Conservation (phyloP, 441 rosid species). For the Populus hybrid region DNA sequence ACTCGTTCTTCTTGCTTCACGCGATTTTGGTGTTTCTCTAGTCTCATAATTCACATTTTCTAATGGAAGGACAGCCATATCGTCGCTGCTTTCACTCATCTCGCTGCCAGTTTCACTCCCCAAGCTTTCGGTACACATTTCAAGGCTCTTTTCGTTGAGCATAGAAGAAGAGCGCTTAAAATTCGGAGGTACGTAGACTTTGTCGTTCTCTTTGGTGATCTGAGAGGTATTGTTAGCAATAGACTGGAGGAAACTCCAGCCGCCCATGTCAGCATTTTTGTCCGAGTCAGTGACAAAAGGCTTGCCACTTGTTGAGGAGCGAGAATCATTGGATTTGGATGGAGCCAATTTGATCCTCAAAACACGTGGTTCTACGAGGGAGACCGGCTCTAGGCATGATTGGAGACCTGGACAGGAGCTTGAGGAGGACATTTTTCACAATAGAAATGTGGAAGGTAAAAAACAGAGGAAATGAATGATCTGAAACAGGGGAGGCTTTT, state of each 20-base stretch:
- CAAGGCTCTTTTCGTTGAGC: conserved; percentile 62
- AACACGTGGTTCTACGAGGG: conserved; percentile 31
- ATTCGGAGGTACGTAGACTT: conserved; percentile 40
- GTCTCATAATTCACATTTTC: conserved; percentile 24
- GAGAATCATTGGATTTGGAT: conserved; percentile 14
- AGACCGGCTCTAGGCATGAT: conserved; percentile 44
- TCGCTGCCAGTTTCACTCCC: conserved; percentile 75
- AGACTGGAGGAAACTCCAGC: conserved; percentile 60
- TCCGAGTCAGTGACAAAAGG: conserved; percentile 9
- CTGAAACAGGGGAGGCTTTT: conserved; percentile 15
- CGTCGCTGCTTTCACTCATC: conserved; percentile 36
- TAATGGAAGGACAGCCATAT: conserved; percentile 30
- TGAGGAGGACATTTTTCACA: conserved; percentile 41
- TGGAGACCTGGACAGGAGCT: conserved; percentile 45
- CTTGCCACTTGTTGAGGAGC: conserved; percentile 2
- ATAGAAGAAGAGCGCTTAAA: conserved; percentile 39
- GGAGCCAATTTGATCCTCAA: conserved; percentile 40
- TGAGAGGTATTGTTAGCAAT: conserved; percentile 22
- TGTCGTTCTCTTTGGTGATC: conserved; percentile 16
- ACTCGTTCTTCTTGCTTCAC: conserved; percentile 19
- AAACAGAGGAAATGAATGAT: conserved; percentile 20
- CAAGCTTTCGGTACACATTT: conserved; percentile 76
- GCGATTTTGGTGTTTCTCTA: conserved; percentile 5
- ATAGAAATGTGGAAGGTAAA: not conserved
- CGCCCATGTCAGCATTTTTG: conserved; percentile 25